Evolutionary conservation across 2,329 filamentous ascomycete genomes (phyloP).

Genomic region (Gnomoniopsis sp.): DNA sequence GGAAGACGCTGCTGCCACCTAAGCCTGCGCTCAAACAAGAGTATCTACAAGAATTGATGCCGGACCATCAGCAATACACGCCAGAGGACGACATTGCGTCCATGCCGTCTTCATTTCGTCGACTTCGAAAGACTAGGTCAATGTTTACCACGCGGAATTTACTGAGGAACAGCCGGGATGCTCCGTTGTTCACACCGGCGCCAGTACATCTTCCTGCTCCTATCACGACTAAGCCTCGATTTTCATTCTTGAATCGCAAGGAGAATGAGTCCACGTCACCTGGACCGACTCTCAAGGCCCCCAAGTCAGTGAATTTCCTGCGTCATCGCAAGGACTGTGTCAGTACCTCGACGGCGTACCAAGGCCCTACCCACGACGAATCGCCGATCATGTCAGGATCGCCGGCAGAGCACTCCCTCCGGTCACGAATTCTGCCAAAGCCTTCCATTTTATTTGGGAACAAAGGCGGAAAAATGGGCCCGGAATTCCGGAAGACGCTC

Average conservation of each 20-base stretch:
- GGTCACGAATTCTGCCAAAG: slow-evolving; percentile 32
- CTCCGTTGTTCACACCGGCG: not conserved
- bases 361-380: slow-evolving; percentile 26
- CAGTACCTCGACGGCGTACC: slow-evolving; percentile 10
- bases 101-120: slow-evolving; percentile 44
- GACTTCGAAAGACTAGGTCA: slow-evolving; percentile 53
- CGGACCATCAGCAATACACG: slow-evolving; percentile 41
- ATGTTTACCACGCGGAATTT: slow-evolving; percentile 40
- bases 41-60: slow-evolving; percentile 34
- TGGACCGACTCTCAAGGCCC: slow-evolving; percentile 35
- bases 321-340: slow-evolving; percentile 27
- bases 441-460: slow-evolving; percentile 43
- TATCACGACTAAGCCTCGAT: not conserved
- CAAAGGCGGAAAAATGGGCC: slow-evolving; percentile 32
- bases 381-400: slow-evolving; percentile 26
- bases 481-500: slow-evolving; percentile 46
- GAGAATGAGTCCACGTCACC: slow-evolving; percentile 27
- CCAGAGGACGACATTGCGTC: slow-evolving; percentile 47
- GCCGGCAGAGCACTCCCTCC: not conserved
- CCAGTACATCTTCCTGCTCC: not conserved
- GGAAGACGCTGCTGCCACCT: slow-evolving; percentile 6
- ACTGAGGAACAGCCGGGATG: slow-evolving; percentile 14
- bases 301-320: slow-evolving; percentile 54
- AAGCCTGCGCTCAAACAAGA: slow-evolving; percentile 17
- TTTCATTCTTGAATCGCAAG: slow-evolving; percentile 22